Evolutionary conservation across 805 yeast species (phyloP), one percentile per base, ranked within the genome.

Genomic region (Peterozyma xylosa): DNA sequence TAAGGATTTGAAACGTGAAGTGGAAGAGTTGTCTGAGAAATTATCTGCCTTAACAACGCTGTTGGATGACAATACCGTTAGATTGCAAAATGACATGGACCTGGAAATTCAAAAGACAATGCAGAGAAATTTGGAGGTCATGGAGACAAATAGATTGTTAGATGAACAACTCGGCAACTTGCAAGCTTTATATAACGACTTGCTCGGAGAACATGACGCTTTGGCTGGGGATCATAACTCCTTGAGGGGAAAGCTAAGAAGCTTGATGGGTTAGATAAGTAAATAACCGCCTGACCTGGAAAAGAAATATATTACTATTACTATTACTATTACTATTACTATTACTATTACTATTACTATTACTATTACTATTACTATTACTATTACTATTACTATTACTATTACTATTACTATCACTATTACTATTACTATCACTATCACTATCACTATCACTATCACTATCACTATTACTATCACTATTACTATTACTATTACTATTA

Each of bases 91-190:
- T 33, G 63, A 61, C 35, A 51, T 65, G 50, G 75, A 73, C 45
- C 60, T 64, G 38, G 85, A 81, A 53, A 69, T 81, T 51, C 74
- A 75, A 46, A 68, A 66, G 43, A 74, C 85, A 1, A 76, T 79
- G 75, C 74, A 73, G 42, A 67, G 82, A 45, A 82, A 82, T 49
- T 54, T 71, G 40, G 80, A 79, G 56, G 84, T 82, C n/a, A 77
- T 78, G 81, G 80, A 72, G 43, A 70, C 74, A 47, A 82, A 82
- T 50, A 64, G 76, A 47, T 60, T 67, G 32, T 59, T 81, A 13
- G 86, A 80, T 48, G 82, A 77, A 33, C 73, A 69, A 45, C 57
- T 79, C 1, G 62, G 63, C 11, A 53, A 59, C 13, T 58, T 78
- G 16, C 74, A 78, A 48, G 41, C 40, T 13, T 59, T 61, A 35